Evolutionary conservation across 768 basidiomycete genomes (phyloP).

Genomic region (Psilocybe tampanensis): DNA sequence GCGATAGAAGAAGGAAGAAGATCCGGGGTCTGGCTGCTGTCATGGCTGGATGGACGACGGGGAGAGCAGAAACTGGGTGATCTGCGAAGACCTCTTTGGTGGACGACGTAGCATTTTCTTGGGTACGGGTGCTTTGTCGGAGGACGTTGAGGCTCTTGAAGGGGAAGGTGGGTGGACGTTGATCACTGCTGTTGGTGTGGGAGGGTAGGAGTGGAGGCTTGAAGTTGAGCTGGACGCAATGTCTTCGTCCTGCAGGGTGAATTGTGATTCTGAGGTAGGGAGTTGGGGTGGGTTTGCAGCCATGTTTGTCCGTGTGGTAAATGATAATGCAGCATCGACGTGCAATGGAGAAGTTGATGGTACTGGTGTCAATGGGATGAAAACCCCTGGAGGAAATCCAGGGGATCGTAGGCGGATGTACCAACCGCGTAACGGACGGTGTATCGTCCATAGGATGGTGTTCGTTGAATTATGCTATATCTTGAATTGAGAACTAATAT

Average conservation of each 20-base stretch:
- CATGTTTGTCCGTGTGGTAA: conserved; percentile 53
- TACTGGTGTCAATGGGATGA: conserved; percentile 57
- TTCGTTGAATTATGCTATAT: conserved; percentile 64
- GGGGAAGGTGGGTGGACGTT: conserved; percentile 26
- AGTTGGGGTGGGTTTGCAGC: conserved; percentile 12
- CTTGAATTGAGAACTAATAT: neutral
- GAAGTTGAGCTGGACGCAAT: conserved; percentile 41
- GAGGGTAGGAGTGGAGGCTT: conserved; percentile 60
- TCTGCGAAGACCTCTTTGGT: conserved; percentile 30
- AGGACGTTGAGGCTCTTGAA: conserved; percentile 8
- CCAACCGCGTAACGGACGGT: conserved; percentile 82
- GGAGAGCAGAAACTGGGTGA: conserved; percentile 55
- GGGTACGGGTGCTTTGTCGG: conserved; percentile 1
- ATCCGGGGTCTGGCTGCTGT: conserved; percentile 34
- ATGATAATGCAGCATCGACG: conserved; percentile 51
- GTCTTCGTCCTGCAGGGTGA: conserved; percentile 23
- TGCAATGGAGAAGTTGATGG: conserved; percentile 48
- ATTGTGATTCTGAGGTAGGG: conserved; percentile 8
- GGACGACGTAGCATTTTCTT: conserved; percentile 28
- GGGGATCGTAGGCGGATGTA: conserved; percentile 80
- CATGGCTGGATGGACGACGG: conserved; percentile 43
- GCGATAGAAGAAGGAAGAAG: conserved; percentile 54
- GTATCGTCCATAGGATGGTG: conserved; percentile 72
- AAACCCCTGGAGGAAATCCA: conserved; percentile 62
- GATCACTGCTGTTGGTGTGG: conserved; percentile 46